Base-by-base conservation (phyloP, 176 grass and related monocot species). In the Oryza coarctata region DNA sequence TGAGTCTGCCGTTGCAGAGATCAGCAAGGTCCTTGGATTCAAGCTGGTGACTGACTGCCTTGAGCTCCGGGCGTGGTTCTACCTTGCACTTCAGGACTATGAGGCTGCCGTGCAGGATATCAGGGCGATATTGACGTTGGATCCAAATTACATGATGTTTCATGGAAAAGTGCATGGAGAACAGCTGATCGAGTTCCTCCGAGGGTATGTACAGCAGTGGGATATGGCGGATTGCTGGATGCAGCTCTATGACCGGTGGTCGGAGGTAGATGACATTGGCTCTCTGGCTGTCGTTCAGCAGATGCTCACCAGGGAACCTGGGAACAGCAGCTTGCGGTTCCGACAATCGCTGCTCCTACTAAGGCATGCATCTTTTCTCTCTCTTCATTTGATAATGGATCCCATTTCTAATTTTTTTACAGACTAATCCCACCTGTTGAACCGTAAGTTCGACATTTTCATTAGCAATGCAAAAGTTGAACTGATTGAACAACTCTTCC, bases 181-280 rank as follows among this genome's bases (percentile, higher is more conserved):
- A 8, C 93, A 91, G 33, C 75, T 98, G 71, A 90, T 98, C 6
- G 96, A 95, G 80, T 79, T 87, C 30, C 91, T 98, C 39, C 74
- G 83, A 34, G 92, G 90, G 14, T 80, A 88, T 9, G 77, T 95
- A 67, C 85, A 90, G 87, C 90, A 93, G 23, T 88, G 90, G 96
- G 93, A 98, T 78, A 93, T 93, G 96, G 96, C 93, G 0, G 96
- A 98, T 72, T 98, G 96, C 76, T 98, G 96, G 96, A 91, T 98
- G 96, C 90, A 88, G 87, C 93, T 98, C 26, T 98, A 95, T 33
- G 96, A 95, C 33, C 74, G 96, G 58, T 98, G 96, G 96, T 98
- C 96, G 0, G 84, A 87, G 11, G 96, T 98, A 30, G 96, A 98
- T 64, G 96, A 98, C 77, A 91, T 93, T 6, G 93, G 93, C 22